Percentiles rank a stretch among this genome's conserved stretches.
Evolutionary conservation across 1,284 basidiomycete genomes (phyloP).

Genomic region (Coniferiporia weirii): DNA sequence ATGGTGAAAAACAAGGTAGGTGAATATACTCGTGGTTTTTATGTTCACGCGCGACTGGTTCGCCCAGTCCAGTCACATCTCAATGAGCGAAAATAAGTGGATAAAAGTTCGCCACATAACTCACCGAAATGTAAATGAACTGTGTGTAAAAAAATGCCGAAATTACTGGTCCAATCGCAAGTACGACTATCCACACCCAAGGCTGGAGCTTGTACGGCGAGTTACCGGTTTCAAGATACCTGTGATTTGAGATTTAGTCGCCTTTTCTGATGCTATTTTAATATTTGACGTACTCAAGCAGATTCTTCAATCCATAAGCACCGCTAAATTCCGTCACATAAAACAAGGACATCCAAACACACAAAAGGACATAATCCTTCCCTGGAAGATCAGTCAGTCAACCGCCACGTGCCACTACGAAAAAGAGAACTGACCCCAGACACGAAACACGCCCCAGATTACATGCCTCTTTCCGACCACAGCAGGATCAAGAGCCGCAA

Average conservation of each 20-base stretch:
- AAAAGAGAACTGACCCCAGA: no score
- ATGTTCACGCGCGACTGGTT: slow-evolving; percentile 2
- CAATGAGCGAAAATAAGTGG: background rate
- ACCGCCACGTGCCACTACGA: no score
- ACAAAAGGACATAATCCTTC: no score
- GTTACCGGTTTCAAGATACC: no score
- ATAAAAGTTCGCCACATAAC: background rate
- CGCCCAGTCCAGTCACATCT: no score
- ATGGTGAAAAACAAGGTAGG: slow-evolving; percentile 39
- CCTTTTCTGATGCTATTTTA: no score
- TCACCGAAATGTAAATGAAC: slow-evolving; percentile 4
- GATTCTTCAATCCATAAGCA: no score
- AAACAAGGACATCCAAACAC: no score
- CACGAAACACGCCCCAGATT: background rate
- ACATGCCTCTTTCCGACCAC: slow-evolving; percentile 13
- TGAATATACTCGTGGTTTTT: slow-evolving; percentile 32
- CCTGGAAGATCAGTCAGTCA: background rate
- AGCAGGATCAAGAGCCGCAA: slow-evolving; percentile 2
- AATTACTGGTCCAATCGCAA: slow-evolving; percentile 11
- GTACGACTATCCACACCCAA: slow-evolving; percentile 17
- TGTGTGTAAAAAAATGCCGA: slow-evolving; percentile 10
- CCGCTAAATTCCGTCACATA: no score
- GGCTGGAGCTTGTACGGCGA: background rate
- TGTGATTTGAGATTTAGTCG: no score
- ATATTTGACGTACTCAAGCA: no score